Evolutionary conservation across 345 rosid genomes (phyloP).

Genomic region (Microcos paniculata): DNA sequence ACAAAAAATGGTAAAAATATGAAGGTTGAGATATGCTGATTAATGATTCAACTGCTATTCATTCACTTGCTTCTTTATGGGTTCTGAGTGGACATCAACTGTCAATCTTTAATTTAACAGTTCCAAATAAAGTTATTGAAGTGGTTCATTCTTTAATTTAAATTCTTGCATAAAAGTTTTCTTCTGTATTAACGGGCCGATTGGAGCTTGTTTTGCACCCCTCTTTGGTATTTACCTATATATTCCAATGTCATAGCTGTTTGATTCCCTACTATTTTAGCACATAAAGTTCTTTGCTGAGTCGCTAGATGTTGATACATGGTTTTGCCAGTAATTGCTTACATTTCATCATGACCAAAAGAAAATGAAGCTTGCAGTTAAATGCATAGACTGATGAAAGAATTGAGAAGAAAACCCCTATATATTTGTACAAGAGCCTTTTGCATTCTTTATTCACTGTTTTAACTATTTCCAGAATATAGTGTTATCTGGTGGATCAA

Average conservation of each 20-base stretch:
- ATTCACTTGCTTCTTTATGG: neutral
- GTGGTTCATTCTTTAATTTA: neutral
- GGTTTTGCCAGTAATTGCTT: neutral
- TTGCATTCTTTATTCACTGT: neutral
- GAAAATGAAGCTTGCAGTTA: neutral
- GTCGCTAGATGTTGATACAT: neutral
- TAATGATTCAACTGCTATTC: neutral
- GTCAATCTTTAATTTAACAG: neutral
- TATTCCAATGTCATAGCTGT: neutral
- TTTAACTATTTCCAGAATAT: slow-evolving; percentile 64
- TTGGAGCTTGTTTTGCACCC: neutral
- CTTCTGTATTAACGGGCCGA: neutral
- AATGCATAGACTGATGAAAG: neutral
- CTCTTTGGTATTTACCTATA: neutral
- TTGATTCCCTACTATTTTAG: neutral
- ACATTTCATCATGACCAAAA: neutral
- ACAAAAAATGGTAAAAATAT: neutral
- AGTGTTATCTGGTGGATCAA: slow-evolving; percentile 96
- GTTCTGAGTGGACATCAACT: neutral
- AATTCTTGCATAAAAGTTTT: neutral
- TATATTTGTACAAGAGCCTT: neutral
- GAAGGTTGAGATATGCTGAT: neutral
- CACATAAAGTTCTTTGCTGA: neutral
- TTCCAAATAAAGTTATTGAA: neutral
- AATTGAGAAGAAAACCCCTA: neutral